Conservation (phyloP, 176 grass and related monocot species). For the Themeda triandra region DNA sequence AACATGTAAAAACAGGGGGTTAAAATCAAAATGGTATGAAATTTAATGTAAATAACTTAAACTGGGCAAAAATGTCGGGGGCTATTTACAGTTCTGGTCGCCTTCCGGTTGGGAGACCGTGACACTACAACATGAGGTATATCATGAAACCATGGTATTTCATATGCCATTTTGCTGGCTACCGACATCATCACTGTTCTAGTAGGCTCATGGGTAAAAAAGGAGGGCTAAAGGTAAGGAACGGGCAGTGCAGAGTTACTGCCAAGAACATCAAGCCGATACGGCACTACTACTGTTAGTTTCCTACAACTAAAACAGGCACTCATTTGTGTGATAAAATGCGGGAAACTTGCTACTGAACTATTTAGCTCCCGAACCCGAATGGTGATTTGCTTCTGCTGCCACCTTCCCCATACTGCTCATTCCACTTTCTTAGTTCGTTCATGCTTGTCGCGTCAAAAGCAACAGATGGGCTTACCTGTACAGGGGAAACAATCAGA, state of each 20-base stretch:
- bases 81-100: conserved; percentile 35
- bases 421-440: conserved; percentile 90
- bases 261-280: not conserved
- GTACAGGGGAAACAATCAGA: conserved; percentile 8
- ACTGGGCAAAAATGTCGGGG: conserved; percentile 4
- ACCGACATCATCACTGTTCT: not conserved
- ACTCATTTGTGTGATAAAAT: not conserved
- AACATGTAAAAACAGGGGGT: no score
- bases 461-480: conserved; percentile 84
- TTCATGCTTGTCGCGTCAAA: conserved; percentile 88
- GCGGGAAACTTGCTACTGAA: not conserved
- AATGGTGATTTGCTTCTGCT: conserved; percentile 70
- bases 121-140: conserved; percentile 2
- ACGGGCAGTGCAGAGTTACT: not conserved
- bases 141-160: not conserved
- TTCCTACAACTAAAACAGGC: not conserved
- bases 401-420: conserved; percentile 85
- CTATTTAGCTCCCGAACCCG: conserved; percentile 54
- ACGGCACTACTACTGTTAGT: conserved; percentile 1
- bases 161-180: not conserved
- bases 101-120: not conserved
- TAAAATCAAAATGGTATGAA: not conserved
- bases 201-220: not conserved
- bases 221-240: not conserved
- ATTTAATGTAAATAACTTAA: not conserved